A percentile compares a stretch with the other conserved stretches of the same genome.
Evolutionary conservation across 495 filamentous ascomycete genomes (phyloP).

Genomic region (Xylaria bambusicola): DNA sequence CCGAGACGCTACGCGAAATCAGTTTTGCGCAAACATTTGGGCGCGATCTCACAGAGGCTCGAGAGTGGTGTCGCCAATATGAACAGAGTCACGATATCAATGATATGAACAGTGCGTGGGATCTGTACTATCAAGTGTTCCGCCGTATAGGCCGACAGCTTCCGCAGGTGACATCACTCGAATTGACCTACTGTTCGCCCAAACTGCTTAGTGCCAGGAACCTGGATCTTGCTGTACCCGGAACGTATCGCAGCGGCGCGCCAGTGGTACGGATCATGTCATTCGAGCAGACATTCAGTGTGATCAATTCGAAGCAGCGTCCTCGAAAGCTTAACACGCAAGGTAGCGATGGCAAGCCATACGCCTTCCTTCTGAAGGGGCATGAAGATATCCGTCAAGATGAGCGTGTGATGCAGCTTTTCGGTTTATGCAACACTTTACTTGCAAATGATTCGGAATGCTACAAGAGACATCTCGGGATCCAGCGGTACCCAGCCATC

Average conservation of each 20-base stretch:
- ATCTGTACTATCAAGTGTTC: conserved; percentile 97
- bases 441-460: conserved; percentile 89
- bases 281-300: conserved; percentile 84
- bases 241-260: conserved; percentile 88
- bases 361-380: conserved; percentile 89
- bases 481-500: conserved; percentile 92
- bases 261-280: conserved; percentile 82
- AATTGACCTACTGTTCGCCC: conserved; percentile 94
- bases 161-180: conserved; percentile 86
- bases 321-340: conserved; percentile 85
- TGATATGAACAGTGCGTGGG: conserved; percentile 97
- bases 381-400: conserved; percentile 99
- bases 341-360: conserved; percentile 82
- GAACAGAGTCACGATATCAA: conserved; percentile 81
- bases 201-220: conserved; percentile 79
- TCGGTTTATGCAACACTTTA: conserved; percentile 93
- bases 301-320: conserved; percentile 95
- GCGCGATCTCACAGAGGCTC: conserved; percentile 88
- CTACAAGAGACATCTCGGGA: conserved; percentile 94
- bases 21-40: conserved; percentile 98
- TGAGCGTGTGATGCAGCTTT: conserved; percentile 98
- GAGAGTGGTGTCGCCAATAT: conserved; percentile 94
- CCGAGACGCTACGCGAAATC: conserved; percentile 90
- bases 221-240: conserved; percentile 88
- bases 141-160: conserved; percentile 92